Base-by-base conservation (phyloP, 2,329 filamentous ascomycete species). In the Coniella lustricola region DNA sequence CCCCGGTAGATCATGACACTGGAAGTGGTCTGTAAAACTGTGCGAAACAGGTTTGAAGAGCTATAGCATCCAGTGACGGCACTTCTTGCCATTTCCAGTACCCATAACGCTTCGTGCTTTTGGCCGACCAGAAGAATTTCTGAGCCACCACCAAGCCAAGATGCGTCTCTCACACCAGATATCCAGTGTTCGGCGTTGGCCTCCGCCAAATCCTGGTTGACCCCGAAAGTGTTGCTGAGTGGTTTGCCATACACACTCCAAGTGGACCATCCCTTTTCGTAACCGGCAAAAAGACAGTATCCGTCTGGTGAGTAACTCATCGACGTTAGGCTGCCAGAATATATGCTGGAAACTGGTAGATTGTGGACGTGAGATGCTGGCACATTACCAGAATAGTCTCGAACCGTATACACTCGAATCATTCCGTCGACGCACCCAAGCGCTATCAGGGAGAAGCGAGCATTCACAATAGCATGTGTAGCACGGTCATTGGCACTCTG, bases 191-290 rank as follows among this genome's bases (percentile, higher is more conserved):
- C 91, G 22, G 76, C 77, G 59, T 93, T 91, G 7, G 70, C 68
- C 42, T 76, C 69, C 2, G 83, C 81, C 33, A 89, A 72, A 2
- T 70, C 67, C 21, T 73, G 71, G 58, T 95, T 87, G 12, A 79
- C 75, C 7, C 77, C 75, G 63, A 97, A 97, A 61, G 88, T 95
- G 57, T 82, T 88, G 48, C 85, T 90, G 13, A 90, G 84, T 2
- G 85, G 77, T 65, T 95, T 96, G 31, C 93, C 93, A 66, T 95
- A 98, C 33, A 97, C 93, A 63, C 91, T 97, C 91, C 91, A 98
- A 40, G 84, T 91, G 4, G 87, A 85, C 93, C 93, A 98, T 1
- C 93, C 94, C 50, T 84, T 82, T 59, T 93, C 84, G 61, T 91
- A 97, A 1, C 91, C 93, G 37, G 86, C 90, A 66, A 98, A 96